phyloP scores from a whole-genome alignment of 176 grass and related monocot genomes.

The Carex myosuroides region DNA sequence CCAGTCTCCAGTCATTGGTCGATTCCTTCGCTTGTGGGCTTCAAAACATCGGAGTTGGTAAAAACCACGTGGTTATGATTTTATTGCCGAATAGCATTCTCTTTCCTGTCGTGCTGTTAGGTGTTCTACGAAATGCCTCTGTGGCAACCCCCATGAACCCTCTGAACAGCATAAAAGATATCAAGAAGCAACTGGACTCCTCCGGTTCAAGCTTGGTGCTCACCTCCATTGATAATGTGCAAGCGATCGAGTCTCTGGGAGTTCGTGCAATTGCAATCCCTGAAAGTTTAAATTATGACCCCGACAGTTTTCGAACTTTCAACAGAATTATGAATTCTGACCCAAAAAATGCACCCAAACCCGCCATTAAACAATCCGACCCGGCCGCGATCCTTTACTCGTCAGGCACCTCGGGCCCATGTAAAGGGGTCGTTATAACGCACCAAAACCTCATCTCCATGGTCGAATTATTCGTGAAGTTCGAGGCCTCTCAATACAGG shows the following conservation, averaged over 20 bases:
- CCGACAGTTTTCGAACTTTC: slow-evolving; percentile 34
- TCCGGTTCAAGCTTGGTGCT: slow-evolving; percentile 32
- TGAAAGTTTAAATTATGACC: slow-evolving; percentile 14
- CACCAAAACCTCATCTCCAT: slow-evolving; percentile 76
- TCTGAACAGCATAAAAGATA: slow-evolving; percentile 41
- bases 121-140: slow-evolving; percentile 44
- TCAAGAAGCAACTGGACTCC: slow-evolving; percentile 30
- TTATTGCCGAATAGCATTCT: slow-evolving; percentile 46
- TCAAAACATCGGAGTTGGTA: slow-evolving; percentile 21
- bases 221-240: slow-evolving; percentile 29
- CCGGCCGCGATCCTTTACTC: slow-evolving; percentile 74
- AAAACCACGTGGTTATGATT: slow-evolving; percentile 40
- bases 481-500: slow-evolving; percentile 58
- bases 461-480: slow-evolving; percentile 59
- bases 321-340: slow-evolving; percentile 17
- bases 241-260: slow-evolving; percentile 12
- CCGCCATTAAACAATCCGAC: slow-evolving; percentile 40
- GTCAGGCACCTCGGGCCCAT: slow-evolving; percentile 61
- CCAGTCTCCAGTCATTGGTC: slow-evolving; percentile 43
- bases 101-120: slow-evolving; percentile 63
- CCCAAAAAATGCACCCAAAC: neutral
- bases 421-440: slow-evolving; percentile 69
- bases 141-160: slow-evolving; percentile 53
- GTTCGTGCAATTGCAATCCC: slow-evolving; percentile 48
- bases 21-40: slow-evolving; percentile 45